A percentile compares a stretch with the other conserved stretches of the same genome.
Conservation (phyloP, 129 eudicot species). For the Flaveria brownii region DNA sequence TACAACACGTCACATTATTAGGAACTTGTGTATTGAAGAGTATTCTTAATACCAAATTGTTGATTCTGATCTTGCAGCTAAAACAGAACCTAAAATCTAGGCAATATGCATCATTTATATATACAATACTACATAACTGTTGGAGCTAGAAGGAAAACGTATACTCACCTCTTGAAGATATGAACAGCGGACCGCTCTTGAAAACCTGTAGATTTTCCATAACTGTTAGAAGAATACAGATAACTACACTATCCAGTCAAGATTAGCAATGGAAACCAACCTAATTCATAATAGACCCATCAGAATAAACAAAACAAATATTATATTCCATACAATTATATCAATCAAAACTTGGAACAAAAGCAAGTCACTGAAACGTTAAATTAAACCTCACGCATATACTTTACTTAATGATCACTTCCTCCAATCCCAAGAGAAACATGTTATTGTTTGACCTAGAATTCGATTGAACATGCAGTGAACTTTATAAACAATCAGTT, state of each 20-base stretch:
- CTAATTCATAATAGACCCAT: conserved; percentile 3
- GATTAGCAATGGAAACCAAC: not conserved
- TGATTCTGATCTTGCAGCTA: too few species aligned
- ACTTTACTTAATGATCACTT: conserved; percentile 40
- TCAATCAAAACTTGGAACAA: conserved; percentile 29
- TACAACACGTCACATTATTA: too few species aligned
- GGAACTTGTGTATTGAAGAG: too few species aligned
- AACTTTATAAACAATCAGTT: not conserved
- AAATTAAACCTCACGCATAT: conserved; percentile 40
- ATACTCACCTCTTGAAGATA: conserved; percentile 92
- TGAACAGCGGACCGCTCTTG: conserved; percentile 93
- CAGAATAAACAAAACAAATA: conserved; percentile 18
- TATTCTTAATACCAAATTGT: too few species aligned
- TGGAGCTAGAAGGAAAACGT: not conserved
- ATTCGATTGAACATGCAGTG: conserved; percentile 4
- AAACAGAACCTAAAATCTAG: too few species aligned
- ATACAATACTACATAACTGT: too few species aligned
- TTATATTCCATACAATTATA: conserved; percentile 22
- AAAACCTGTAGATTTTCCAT: conserved; percentile 59
- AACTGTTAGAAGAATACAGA: conserved; percentile 13
- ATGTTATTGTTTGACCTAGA: not conserved
- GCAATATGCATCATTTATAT: too few species aligned
- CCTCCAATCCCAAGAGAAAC: not conserved
- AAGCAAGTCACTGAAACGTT: conserved; percentile 34
- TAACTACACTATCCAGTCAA: conserved; percentile 3